phyloP scores from a whole-genome alignment of 2,329 filamentous ascomycete genomes.

The Dothiorella sarmentorum region DNA sequence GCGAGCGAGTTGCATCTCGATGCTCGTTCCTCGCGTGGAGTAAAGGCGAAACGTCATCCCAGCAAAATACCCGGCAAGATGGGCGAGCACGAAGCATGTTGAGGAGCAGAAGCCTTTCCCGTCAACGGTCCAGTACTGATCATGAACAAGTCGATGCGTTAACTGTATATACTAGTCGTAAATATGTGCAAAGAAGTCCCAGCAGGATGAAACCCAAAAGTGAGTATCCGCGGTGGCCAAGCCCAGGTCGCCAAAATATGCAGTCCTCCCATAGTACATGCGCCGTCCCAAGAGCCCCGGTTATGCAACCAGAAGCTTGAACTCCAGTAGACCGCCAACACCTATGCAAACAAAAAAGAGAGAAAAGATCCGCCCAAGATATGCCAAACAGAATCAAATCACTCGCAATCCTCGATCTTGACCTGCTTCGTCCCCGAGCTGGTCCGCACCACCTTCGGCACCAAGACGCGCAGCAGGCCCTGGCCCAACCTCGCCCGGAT shows the following conservation, averaged over 20 bases:
- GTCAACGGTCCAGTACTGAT: too few relatives aligned
- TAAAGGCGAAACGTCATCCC: too few relatives aligned
- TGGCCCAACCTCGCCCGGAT: constrained; percentile 17
- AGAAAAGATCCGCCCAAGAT: background rate
- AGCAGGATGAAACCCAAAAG: background rate
- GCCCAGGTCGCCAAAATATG: background rate
- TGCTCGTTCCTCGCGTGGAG: too few relatives aligned
- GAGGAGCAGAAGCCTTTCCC: too few relatives aligned
- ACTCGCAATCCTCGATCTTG: constrained; percentile 14
- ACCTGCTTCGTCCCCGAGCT: background rate
- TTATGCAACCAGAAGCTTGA: background rate
- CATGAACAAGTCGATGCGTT: background rate
- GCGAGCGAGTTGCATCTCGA: background rate
- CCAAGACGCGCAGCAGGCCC: constrained; percentile 17
- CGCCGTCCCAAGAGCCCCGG: background rate
- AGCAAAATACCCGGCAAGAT: too few relatives aligned
- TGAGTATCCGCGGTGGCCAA: background rate
- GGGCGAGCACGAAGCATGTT: too few relatives aligned
- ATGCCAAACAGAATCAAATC: background rate
- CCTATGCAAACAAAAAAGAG: background rate
- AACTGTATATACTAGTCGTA: background rate
- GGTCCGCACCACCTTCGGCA: constrained; percentile 17
- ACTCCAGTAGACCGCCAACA: background rate
- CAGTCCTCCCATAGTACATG: background rate
- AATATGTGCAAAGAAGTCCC: background rate